A percentile compares a stretch with the other conserved stretches of the same genome.
Evolutionary conservation across 768 basidiomycete genomes (phyloP).

Genomic region (Pleurotus ostreatus): DNA sequence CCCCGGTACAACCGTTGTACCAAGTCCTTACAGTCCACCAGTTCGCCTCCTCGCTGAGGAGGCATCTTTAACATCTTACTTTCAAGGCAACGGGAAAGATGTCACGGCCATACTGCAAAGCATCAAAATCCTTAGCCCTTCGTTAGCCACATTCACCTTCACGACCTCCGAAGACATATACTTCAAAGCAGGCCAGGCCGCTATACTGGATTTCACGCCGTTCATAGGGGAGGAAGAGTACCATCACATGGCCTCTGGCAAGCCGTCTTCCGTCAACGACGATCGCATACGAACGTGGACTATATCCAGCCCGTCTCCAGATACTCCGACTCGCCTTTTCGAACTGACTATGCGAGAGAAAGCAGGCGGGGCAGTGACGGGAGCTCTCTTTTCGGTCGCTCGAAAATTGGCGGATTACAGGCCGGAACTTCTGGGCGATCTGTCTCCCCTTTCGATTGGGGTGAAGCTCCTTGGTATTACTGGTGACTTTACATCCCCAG

Average conservation of each 20-base stretch:
- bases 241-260: constrained; percentile 46
- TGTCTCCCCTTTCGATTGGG: constrained; percentile 30
- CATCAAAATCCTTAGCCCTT: constrained; percentile 38
- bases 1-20: constrained; percentile 15
- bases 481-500: constrained; percentile 45
- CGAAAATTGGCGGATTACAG: constrained; percentile 33
- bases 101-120: constrained; percentile 31
- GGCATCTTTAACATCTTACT: constrained; percentile 18
- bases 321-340: constrained; percentile 22
- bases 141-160: constrained; percentile 56
- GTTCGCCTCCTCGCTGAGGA: constrained; percentile 51
- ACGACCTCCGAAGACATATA: constrained; percentile 26
- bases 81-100: constrained; percentile 19
- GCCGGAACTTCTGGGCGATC: constrained; percentile 38
- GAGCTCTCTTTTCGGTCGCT: constrained; percentile 47
- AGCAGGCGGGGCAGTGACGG: constrained; percentile 50
- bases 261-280: constrained; percentile 47
- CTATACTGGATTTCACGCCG: constrained; percentile 48
- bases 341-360: constrained; percentile 55
- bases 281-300: constrained; percentile 67
- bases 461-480: constrained; percentile 49
- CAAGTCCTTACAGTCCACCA: constrained; percentile 59
- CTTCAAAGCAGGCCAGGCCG: constrained; percentile 46
- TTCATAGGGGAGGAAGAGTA: constrained; percentile 44
- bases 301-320: constrained; percentile 35